Conservation (phyloP, 441 rosid genomes). For the Kokia cookei region DNA sequence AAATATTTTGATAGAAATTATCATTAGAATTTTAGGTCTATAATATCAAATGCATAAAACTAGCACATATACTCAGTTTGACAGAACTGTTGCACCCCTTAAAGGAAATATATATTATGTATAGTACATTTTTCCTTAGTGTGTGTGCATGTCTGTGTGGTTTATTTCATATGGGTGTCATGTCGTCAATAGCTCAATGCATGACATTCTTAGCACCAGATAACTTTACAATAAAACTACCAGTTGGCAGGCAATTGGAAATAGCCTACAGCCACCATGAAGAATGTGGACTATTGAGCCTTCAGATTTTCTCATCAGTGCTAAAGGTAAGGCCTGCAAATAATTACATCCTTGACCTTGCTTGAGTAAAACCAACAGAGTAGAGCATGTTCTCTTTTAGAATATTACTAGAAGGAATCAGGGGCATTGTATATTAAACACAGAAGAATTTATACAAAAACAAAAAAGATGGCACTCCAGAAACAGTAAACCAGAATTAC, state of each 20-base stretch:
- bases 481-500: not conserved
- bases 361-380: conserved; percentile 1
- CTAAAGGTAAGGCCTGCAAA: not conserved
- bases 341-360: not conserved
- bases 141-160: not conserved
- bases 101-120: not conserved
- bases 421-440: not conserved
- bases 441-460: not conserved
- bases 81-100: not conserved
- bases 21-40: not conserved
- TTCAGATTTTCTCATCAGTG: not conserved
- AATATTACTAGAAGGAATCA: not conserved
- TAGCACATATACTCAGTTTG: not conserved
- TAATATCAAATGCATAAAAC: not conserved
- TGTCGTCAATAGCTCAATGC: not conserved
- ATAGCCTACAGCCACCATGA: not conserved
- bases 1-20: not conserved
- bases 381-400: not conserved
- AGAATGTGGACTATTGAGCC: not conserved
- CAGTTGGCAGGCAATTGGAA: not conserved
- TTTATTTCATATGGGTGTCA: not conserved
- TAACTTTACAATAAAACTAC: not conserved
- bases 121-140: not conserved
- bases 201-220: not conserved
- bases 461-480: not conserved